These are phyloP conservation scores for Aspergillus brunneoviolaceus DNA, from an alignment of 2,329 filamentous ascomycete species.

Conservation along the genomic window DNA sequence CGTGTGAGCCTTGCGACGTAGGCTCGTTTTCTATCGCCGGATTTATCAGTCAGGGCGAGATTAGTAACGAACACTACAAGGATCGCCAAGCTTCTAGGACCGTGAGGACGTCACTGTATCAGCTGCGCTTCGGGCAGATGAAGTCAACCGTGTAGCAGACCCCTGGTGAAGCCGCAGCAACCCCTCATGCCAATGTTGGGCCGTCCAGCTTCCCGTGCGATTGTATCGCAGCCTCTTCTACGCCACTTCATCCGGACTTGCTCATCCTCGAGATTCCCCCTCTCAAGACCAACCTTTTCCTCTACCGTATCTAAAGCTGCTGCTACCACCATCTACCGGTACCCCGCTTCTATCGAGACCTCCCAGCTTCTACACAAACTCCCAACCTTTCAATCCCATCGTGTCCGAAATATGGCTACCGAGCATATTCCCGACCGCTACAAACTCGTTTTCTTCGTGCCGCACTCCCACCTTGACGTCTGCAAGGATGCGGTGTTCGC, in stretches of 20 bases:
- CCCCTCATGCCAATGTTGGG: background rate
- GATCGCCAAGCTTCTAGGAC: background rate
- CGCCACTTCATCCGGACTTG: background rate
- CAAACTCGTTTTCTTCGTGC: constrained; percentile 48
- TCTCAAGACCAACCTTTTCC: background rate
- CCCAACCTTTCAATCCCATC: background rate
- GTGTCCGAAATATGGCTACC: constrained; percentile 25
- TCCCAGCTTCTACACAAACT: background rate
- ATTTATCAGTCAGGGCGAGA: background rate
- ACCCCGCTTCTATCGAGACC: background rate
- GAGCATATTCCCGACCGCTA: constrained; percentile 29
- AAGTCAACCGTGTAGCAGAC: background rate
- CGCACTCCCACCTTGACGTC: constrained; percentile 36
- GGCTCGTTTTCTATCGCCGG: background rate
- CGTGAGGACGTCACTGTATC: background rate
- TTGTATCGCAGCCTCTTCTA: background rate
- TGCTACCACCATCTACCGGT: background rate
- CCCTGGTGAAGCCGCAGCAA: background rate
- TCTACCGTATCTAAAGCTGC: background rate
- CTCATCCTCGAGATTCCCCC: background rate
- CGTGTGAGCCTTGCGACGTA: no score
- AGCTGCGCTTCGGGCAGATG: background rate
- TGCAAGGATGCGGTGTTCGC: constrained; percentile 46
- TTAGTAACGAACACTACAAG: background rate
- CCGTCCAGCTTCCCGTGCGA: background rate